phyloP scores from a whole-genome alignment of 1,284 basidiomycete species.

The Inonotus obliquus region DNA sequence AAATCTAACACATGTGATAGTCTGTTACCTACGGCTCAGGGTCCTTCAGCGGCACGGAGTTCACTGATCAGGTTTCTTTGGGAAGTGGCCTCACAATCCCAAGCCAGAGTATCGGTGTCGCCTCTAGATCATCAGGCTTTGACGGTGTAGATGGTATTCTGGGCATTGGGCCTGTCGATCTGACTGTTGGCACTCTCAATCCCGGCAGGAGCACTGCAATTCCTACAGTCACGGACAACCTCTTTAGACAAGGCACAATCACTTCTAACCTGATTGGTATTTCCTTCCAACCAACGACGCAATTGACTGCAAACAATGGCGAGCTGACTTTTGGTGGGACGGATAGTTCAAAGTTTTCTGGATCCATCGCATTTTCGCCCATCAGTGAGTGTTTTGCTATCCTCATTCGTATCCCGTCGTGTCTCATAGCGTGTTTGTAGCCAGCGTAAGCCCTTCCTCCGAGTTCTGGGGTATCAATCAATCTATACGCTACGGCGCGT shows the following conservation, averaged over 20 bases:
- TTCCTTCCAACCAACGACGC: conserved; percentile 19
- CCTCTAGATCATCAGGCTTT: conserved; percentile 20
- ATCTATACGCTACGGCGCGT: conserved; percentile 17
- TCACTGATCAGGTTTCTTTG: conserved; percentile 22
- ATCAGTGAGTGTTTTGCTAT: conserved; percentile 16
- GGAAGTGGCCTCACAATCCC: conserved; percentile 19
- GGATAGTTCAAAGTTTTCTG: conserved; percentile 22
- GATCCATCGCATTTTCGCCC: conserved; percentile 21
- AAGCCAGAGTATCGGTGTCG: conserved; percentile 23
- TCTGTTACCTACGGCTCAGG: conserved; percentile 22
- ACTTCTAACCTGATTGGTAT: conserved; percentile 18
- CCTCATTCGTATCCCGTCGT: no score
- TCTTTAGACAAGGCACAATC: conserved; percentile 20
- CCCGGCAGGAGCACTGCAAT: conserved; percentile 13
- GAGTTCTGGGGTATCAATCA: conserved; percentile 24
- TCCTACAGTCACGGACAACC: conserved; percentile 23
- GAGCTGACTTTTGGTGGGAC: conserved; percentile 23
- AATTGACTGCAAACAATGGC: conserved; percentile 17
- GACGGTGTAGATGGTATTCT: conserved; percentile 23
- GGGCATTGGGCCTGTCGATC: conserved; percentile 21
- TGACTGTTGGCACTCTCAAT: conserved; percentile 19
- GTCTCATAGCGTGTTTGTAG: neutral
- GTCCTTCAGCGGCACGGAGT: conserved; percentile 21
- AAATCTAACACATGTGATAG: conserved; percentile 1
- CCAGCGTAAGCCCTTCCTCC: conserved; percentile 17